phyloP scores from a whole-genome alignment of 2,329 filamentous ascomycete species.

The Cercospora janseana region DNA sequence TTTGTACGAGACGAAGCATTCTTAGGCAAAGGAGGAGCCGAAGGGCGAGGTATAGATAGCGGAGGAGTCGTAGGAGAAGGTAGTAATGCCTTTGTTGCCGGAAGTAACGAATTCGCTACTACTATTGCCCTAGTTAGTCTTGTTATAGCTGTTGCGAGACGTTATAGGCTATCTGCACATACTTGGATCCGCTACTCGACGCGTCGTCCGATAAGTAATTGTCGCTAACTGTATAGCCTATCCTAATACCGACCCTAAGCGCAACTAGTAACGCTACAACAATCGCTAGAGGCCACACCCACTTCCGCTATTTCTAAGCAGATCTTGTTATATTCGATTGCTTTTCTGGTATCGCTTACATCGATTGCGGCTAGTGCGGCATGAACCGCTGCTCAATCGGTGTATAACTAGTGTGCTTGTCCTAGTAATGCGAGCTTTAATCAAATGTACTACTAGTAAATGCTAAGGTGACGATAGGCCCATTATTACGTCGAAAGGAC shows the following conservation, averaged over 20 bases:
- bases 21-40: constrained; percentile 14
- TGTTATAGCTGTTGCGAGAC: neutral
- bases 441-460: constrained; percentile 7
- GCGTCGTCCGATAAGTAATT: constrained; percentile 2
- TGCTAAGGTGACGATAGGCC: constrained; percentile 4
- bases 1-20: constrained; percentile 15
- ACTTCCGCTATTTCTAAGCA: neutral
- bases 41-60: constrained; percentile 11
- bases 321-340: neutral
- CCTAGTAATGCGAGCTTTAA: constrained; percentile 2
- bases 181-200: neutral
- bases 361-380: constrained; percentile 8
- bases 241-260: constrained; percentile 10
- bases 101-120: constrained; percentile 8
- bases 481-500: constrained; percentile 10
- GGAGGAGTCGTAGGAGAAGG: constrained; percentile 6
- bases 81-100: constrained; percentile 10
- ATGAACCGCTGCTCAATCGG: constrained; percentile 5
- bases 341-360: neutral
- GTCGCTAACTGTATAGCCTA: constrained; percentile 15
- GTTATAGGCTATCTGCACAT: neutral
- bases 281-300: constrained; percentile 13
- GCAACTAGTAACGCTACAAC: constrained; percentile 4
- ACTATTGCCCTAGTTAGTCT: neutral
- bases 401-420: constrained; percentile 1